These are phyloP conservation scores for Amesomyces nigricolor DNA, from an alignment of 2,329 filamentous ascomycete species.

Conservation along the genomic window DNA sequence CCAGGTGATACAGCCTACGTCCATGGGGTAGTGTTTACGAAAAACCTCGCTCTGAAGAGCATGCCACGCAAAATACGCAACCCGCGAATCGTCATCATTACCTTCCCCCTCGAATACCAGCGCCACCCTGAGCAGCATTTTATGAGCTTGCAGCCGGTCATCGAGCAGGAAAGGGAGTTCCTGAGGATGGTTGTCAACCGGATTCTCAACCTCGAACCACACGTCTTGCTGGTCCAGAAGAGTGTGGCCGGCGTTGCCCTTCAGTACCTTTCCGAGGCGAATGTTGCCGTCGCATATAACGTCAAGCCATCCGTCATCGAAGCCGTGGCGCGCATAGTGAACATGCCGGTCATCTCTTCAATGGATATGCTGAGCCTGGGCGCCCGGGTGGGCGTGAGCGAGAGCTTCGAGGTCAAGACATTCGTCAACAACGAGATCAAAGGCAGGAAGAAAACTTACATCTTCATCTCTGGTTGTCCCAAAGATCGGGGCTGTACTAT, in stretches of 20 bases:
- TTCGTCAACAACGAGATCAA: slow-evolving; percentile 73
- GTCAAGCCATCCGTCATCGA: slow-evolving; percentile 95
- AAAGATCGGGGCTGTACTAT: slow-evolving; percentile 93
- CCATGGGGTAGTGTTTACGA: slow-evolving; percentile 93
- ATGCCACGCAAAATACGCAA: slow-evolving; percentile 82
- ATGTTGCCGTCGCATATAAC: slow-evolving; percentile 91
- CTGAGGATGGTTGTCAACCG: slow-evolving; percentile 85
- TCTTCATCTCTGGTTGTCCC: slow-evolving; percentile 86
- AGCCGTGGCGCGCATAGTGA: slow-evolving; percentile 85
- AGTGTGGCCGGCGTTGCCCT: slow-evolving; percentile 88
- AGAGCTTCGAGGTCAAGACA: slow-evolving; percentile 90
- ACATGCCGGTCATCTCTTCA: slow-evolving; percentile 88
- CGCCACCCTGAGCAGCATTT: slow-evolving; percentile 84
- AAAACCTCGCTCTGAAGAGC: slow-evolving; percentile 91
- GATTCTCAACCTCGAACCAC: slow-evolving; percentile 78
- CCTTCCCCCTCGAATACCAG: slow-evolving; percentile 93
- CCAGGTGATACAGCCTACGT: slow-evolving; percentile 94
- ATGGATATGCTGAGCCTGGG: slow-evolving; percentile 84
- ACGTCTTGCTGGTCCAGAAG: slow-evolving; percentile 84
- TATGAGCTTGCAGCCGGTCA: slow-evolving; percentile 95
- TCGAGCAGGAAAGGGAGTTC: slow-evolving; percentile 93
- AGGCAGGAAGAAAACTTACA: slow-evolving; percentile 85
- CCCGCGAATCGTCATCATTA: slow-evolving; percentile 85
- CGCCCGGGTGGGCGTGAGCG: slow-evolving; percentile 71
- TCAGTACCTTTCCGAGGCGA: slow-evolving; percentile 78